Evolutionary conservation across 768 basidiomycete genomes (phyloP).

Genomic region (Infundibulicybe gibba): DNA sequence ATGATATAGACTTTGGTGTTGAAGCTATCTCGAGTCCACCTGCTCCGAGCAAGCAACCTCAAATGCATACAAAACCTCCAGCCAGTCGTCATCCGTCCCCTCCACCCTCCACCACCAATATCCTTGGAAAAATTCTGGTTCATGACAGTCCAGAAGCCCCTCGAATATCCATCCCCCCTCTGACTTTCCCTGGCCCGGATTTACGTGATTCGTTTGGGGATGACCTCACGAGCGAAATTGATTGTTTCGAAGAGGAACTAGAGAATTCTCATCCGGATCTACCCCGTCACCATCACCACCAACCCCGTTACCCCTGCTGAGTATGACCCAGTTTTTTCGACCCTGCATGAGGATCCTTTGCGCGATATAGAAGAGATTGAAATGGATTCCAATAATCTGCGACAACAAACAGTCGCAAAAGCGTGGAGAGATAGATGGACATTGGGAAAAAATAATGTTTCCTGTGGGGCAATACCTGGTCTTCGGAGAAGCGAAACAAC

Average conservation of each 20-base stretch:
- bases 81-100: constrained; percentile 10
- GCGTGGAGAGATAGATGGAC: constrained; percentile 57
- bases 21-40: constrained; percentile 52
- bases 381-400: constrained; percentile 20
- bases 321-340: constrained; percentile 7
- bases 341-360: constrained; percentile 22
- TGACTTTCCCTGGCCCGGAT: constrained; percentile 32
- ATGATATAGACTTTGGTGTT: constrained; percentile 44
- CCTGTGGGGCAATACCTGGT: neutral
- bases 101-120: neutral
- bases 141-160: neutral
- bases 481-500: constrained; percentile 42
- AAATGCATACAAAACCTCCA: constrained; percentile 6
- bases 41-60: constrained; percentile 8
- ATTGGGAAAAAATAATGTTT: constrained; percentile 20
- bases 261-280: constrained; percentile 14
- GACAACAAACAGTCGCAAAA: constrained; percentile 39
- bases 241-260: constrained; percentile 30
- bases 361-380: constrained; percentile 22
- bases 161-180: neutral
- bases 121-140: neutral
- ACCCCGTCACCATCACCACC: constrained; percentile 34
- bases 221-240: constrained; percentile 42
- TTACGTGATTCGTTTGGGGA: constrained; percentile 40
- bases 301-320: constrained; percentile 18